Percentiles rank a stretch among this genome's conserved stretches.
Conservation (phyloP, 2,329 filamentous ascomycete genomes). For the Moelleriella libera region DNA sequence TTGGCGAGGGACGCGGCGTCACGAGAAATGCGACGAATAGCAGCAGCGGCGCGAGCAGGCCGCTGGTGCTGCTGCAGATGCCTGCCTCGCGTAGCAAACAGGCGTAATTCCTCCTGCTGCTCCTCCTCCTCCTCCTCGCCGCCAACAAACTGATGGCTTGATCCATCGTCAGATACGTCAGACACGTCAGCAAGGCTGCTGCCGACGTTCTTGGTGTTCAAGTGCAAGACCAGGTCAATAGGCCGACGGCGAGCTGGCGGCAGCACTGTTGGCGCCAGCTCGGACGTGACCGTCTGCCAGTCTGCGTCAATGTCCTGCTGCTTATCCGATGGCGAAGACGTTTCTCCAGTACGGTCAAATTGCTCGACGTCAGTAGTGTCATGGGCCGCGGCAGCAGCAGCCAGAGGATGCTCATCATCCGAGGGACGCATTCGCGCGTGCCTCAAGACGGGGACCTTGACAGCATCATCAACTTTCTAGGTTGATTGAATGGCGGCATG, state of each 20-base stretch:
- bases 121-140: neutral
- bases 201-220: slow-evolving; percentile 15
- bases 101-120: too few relatives aligned
- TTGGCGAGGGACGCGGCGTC: slow-evolving; percentile 1
- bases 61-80: slow-evolving; percentile 1
- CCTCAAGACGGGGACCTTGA: slow-evolving; percentile 19
- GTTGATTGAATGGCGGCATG: slow-evolving; percentile 20
- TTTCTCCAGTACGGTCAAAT: slow-evolving; percentile 1
- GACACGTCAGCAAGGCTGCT: slow-evolving; percentile 32
- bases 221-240: slow-evolving; percentile 9
- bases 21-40: slow-evolving; percentile 11
- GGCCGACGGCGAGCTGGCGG: slow-evolving; percentile 6
- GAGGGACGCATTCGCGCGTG: slow-evolving; percentile 1
- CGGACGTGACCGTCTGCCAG: slow-evolving; percentile 22
- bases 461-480: slow-evolving; percentile 25
- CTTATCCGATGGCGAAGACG: slow-evolving; percentile 3
- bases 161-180: slow-evolving; percentile 14
- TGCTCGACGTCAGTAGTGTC: too few relatives aligned
- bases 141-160: slow-evolving; percentile 3
- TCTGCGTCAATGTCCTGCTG: slow-evolving; percentile 12
- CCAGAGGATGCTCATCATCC: slow-evolving; percentile 3
- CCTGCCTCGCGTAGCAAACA: too few relatives aligned
- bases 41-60: slow-evolving; percentile 9
- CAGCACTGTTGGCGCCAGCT: slow-evolving; percentile 5
- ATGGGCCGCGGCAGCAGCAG: neutral